These are phyloP conservation scores for Curvularia spicifera DNA, from an alignment of 2,329 filamentous ascomycete genomes.

Conservation along the genomic window DNA sequence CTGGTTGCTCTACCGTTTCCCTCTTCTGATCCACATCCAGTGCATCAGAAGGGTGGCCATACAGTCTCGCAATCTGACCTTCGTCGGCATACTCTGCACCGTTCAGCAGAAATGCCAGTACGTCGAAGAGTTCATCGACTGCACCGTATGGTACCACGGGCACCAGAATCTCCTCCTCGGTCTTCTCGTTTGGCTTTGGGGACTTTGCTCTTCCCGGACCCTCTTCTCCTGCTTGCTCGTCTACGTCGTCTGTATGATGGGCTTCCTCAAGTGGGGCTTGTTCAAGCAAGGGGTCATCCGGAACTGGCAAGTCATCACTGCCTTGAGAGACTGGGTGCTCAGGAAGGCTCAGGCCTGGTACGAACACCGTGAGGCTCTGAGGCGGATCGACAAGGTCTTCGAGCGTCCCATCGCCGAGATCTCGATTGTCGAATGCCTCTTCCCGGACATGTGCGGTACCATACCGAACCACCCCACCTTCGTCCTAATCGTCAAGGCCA, in stretches of 20 bases:
- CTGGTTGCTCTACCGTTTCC: not conserved
- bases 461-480: not conserved
- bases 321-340: too few relatives aligned
- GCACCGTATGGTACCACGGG: not conserved
- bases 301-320: not conserved
- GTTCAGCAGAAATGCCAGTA: too few relatives aligned
- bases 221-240: not conserved
- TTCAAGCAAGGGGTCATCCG: not conserved
- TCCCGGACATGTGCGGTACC: conserved; percentile 1
- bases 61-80: too few relatives aligned
- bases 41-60: not conserved
- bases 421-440: conserved; percentile 9
- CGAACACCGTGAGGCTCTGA: not conserved
- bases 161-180: not conserved
- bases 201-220: not conserved
- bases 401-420: not conserved
- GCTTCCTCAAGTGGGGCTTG: not conserved
- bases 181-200: not conserved
- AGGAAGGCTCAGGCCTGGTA: conserved; percentile 1
- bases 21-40: not conserved
- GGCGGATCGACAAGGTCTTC: conserved; percentile 10
- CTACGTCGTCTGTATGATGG: not conserved
- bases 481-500: not conserved
- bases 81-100: too few relatives aligned
- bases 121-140: too few relatives aligned